These are phyloP conservation scores for Leccinum boreale DNA, from an alignment of 768 basidiomycete genomes.

Conservation along the genomic window DNA sequence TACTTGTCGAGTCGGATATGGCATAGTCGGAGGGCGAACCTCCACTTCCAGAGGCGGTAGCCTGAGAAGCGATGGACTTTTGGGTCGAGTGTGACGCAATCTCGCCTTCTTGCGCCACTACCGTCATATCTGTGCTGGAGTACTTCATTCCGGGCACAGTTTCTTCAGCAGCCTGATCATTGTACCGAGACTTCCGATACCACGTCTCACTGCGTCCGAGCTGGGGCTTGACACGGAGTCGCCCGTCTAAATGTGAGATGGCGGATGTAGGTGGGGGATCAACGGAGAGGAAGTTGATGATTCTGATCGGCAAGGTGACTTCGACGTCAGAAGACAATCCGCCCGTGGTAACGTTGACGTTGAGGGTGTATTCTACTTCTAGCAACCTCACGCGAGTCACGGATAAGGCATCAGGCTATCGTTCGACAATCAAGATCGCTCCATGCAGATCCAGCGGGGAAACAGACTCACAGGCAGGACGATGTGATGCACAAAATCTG, in stretches of 20 bases:
- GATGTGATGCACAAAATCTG: constrained; percentile 67
- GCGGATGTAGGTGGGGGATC: constrained; percentile 64
- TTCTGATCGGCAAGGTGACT: constrained; percentile 68
- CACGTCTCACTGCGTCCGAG: constrained; percentile 24
- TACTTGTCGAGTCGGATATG: constrained; percentile 22
- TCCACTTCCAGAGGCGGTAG: constrained; percentile 5
- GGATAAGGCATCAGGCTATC: constrained; percentile 66
- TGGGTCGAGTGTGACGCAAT: constrained; percentile 4
- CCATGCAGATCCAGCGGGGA: not conserved
- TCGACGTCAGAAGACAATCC: constrained; percentile 64
- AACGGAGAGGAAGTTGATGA: constrained; percentile 76
- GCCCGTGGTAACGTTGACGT: constrained; percentile 59
- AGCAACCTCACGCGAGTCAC: constrained; percentile 66
- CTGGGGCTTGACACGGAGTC: constrained; percentile 24
- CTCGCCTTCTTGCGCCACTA: constrained; percentile 22
- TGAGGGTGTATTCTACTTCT: constrained; percentile 73
- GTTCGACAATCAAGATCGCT: constrained; percentile 3
- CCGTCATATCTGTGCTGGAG: constrained; percentile 24
- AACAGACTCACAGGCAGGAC: constrained; percentile 63
- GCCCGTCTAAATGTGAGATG: constrained; percentile 18
- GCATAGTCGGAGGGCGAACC: constrained; percentile 28
- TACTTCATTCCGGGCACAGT: constrained; percentile 35
- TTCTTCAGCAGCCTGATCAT: constrained; percentile 10
- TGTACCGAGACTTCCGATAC: constrained; percentile 29
- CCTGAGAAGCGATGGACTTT: constrained; percentile 5